These are phyloP conservation scores for Albizia julibrissin DNA, from an alignment of 306 rosid species.

Conservation along the genomic window DNA sequence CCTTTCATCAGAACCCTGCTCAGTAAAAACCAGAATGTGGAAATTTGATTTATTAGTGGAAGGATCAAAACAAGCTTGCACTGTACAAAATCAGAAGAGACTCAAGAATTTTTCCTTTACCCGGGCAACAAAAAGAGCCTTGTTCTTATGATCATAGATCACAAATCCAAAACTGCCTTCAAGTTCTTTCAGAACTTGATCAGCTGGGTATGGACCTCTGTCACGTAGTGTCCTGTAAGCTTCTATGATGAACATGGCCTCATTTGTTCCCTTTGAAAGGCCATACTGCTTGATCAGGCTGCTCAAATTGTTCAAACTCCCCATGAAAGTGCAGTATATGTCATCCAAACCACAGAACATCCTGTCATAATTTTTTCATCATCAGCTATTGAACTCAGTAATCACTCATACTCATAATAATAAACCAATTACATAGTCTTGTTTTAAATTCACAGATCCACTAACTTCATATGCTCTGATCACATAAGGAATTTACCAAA, in stretches of 20 bases:
- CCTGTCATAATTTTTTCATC: slow-evolving; percentile 45
- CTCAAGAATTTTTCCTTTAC: slow-evolving; percentile 37
- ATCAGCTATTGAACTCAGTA: not conserved
- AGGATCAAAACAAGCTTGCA: not conserved
- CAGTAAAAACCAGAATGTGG: slow-evolving; percentile 25
- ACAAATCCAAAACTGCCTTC: slow-evolving; percentile 89
- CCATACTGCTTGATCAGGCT: slow-evolving; percentile 77
- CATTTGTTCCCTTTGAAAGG: slow-evolving; percentile 68
- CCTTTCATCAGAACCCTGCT: slow-evolving; percentile 71
- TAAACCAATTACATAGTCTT: not conserved
- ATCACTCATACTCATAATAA: not conserved
- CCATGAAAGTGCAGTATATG: slow-evolving; percentile 76
- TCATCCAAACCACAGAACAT: slow-evolving; percentile 80
- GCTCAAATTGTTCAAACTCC: slow-evolving; percentile 67
- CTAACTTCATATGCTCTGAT: not conserved
- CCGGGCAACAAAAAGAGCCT: slow-evolving; percentile 74
- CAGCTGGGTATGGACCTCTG: slow-evolving; percentile 92
- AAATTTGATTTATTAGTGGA: not conserved
- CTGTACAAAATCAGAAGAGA: not conserved
- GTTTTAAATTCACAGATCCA: not conserved
- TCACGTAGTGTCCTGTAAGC: slow-evolving; percentile 90
- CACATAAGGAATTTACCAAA: not conserved
- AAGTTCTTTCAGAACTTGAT: slow-evolving; percentile 85
- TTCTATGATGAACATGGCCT: slow-evolving; percentile 75
- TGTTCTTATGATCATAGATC: slow-evolving; percentile 59